Evolutionary conservation across 495 filamentous ascomycete genomes (phyloP).

Genomic region (Penicillium silybi): DNA sequence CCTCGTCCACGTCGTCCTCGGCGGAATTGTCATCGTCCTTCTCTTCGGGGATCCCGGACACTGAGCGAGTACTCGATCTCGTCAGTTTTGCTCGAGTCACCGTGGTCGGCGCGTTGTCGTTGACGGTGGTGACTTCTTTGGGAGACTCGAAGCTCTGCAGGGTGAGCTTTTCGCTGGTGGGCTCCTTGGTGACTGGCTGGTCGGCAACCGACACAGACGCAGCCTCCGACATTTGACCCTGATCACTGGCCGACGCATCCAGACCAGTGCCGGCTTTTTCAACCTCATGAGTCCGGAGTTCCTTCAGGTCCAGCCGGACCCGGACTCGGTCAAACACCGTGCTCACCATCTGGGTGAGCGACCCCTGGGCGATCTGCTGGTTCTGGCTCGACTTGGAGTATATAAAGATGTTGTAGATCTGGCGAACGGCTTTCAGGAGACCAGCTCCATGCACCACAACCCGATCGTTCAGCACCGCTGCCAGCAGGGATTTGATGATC

Average conservation of each 20-base stretch:
- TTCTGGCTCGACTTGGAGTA: conserved; percentile 86
- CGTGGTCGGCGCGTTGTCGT: conserved; percentile 87
- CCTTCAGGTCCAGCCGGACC: conserved; percentile 80
- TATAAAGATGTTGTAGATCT: conserved; percentile 98
- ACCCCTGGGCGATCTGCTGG: conserved; percentile 94
- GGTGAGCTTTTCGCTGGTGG: conserved; percentile 70
- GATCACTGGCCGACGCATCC: conserved; percentile 33
- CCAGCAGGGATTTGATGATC: conserved; percentile 94
- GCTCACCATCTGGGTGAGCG: conserved; percentile 96
- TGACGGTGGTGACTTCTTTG: conserved; percentile 88
- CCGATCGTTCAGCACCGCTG: conserved; percentile 96
- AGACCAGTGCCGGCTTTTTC: conserved; percentile 25
- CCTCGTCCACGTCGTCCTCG: conserved; percentile 93
- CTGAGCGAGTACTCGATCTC: conserved; percentile 46
- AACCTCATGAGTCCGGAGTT: conserved; percentile 53
- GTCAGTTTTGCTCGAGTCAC: conserved; percentile 71
- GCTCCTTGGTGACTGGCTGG: conserved; percentile 56
- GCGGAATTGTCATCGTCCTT: conserved; percentile 50
- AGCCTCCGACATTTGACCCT: conserved; percentile 44
- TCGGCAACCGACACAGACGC: conserved; percentile 49
- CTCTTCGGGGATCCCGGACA: conserved; percentile 49
- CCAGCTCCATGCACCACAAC: conserved; percentile 97
- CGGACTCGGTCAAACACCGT: conserved; percentile 96
- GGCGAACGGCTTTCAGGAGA: conserved; percentile 93
- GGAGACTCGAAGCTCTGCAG: conserved; percentile 92